phyloP scores from a whole-genome alignment of 192 early-diverging fungal genomes.

The Gigaspora rosea region DNA sequence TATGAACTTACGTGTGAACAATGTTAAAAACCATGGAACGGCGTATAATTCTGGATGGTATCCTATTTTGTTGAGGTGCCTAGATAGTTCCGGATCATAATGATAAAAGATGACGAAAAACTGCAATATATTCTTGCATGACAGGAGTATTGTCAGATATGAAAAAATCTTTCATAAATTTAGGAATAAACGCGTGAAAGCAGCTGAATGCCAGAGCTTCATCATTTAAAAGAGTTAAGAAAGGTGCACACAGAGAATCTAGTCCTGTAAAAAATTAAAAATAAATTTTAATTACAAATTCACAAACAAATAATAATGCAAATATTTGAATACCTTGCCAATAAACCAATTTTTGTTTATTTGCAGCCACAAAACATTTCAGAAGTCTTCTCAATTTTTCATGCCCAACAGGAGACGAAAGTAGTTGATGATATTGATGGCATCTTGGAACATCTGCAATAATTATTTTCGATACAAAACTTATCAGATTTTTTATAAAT shows the following conservation, averaged over 20 bases:
- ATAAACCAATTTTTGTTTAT: slow-evolving; percentile 61
- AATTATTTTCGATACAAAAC: neutral
- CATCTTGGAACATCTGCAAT: slow-evolving; percentile 64
- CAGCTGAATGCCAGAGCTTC: slow-evolving; percentile 73
- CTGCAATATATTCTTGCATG: slow-evolving; percentile 69
- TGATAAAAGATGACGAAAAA: slow-evolving; percentile 64
- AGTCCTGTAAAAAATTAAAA: slow-evolving; percentile 48
- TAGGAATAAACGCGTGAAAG: slow-evolving; percentile 64
- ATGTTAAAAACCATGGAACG: slow-evolving; percentile 83
- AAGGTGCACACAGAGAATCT: slow-evolving; percentile 75
- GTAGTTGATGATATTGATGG: slow-evolving; percentile 66
- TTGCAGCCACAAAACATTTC: slow-evolving; percentile 62
- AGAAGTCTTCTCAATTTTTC: slow-evolving; percentile 60
- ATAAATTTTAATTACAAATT: slow-evolving; percentile 3
- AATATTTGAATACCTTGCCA: slow-evolving; percentile 69
- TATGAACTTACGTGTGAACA: slow-evolving; percentile 71
- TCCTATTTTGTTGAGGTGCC: slow-evolving; percentile 60
- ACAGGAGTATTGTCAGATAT: slow-evolving; percentile 68
- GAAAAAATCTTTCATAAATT: slow-evolving; percentile 72
- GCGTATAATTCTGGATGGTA: slow-evolving; percentile 75
- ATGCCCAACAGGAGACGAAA: slow-evolving; percentile 64
- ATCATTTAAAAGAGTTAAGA: slow-evolving; percentile 73
- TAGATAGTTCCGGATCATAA: slow-evolving; percentile 76
- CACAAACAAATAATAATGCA: neutral
- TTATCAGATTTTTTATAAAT: neutral